These are phyloP conservation scores for Hemileccinum rubropunctum DNA, from an alignment of 768 basidiomycete genomes.

Conservation along the genomic window DNA sequence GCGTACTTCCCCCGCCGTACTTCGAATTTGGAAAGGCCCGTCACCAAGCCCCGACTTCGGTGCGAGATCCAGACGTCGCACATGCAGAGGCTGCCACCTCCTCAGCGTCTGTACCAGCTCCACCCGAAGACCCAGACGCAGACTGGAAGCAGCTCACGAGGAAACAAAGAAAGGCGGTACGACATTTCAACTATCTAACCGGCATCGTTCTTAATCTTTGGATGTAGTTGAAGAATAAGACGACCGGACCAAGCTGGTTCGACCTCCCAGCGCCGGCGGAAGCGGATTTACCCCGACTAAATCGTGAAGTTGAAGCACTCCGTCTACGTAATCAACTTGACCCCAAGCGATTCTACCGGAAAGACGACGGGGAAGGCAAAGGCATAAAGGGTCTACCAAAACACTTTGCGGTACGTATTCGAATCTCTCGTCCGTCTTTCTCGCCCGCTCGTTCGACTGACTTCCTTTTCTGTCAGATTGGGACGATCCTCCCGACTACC, in stretches of 20 bases:
- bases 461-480: constrained; percentile 51
- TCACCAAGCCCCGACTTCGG: constrained; percentile 41
- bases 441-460: constrained; percentile 1
- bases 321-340: constrained; percentile 86
- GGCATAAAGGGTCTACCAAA: constrained; percentile 84
- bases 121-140: constrained; percentile 59
- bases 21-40: constrained; percentile 49
- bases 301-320: constrained; percentile 86
- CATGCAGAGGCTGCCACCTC: constrained; percentile 50
- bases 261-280: constrained; percentile 82
- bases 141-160: constrained; percentile 71
- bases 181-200: constrained; percentile 11
- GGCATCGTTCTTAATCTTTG: neutral
- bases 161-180: constrained; percentile 68
- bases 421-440: too few species aligned
- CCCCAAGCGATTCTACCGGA: constrained; percentile 88
- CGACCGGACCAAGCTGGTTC: constrained; percentile 83
- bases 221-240: constrained; percentile 60
- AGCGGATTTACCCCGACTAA: constrained; percentile 71
- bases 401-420: constrained; percentile 74
- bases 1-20: constrained; percentile 60
- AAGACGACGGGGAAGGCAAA: constrained; percentile 82
- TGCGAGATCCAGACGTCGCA: constrained; percentile 64
- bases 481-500: constrained; percentile 66
- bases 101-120: constrained; percentile 48